Percentiles rank a stretch among this genome's conserved stretches.
Evolutionary conservation across 2,329 filamentous ascomycete genomes (phyloP).

Genomic region (Zarea fungicola): DNA sequence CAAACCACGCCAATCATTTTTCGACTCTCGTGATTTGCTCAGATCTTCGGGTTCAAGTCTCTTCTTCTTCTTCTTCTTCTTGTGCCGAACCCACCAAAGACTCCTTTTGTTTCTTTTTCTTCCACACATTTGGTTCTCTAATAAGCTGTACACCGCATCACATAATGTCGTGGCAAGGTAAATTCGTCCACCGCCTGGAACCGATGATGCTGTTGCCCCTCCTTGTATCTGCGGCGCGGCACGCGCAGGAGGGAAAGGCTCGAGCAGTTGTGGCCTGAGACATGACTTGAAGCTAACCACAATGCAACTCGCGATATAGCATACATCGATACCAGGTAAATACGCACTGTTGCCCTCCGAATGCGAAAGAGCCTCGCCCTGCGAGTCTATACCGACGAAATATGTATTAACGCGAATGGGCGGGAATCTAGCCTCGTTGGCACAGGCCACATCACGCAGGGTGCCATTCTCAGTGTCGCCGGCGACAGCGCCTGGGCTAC

Average conservation of each 20-base stretch:
- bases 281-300: no score
- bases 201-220: slow-evolving; percentile 13
- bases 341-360: background rate
- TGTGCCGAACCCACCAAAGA: no score
- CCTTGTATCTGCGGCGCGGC: slow-evolving; percentile 11
- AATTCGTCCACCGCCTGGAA: slow-evolving; percentile 30
- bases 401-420: slow-evolving; percentile 17
- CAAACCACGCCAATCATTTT: slow-evolving; percentile 3
- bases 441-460: slow-evolving; percentile 75
- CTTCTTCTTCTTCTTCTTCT: slow-evolving; percentile 1
- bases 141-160: slow-evolving; percentile 13
- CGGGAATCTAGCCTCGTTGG: slow-evolving; percentile 63
- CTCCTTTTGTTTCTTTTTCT: slow-evolving; percentile 1
- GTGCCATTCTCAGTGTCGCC: slow-evolving; percentile 74
- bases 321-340: slow-evolving; percentile 49
- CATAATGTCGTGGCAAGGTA: slow-evolving; percentile 70
- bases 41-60: no score
- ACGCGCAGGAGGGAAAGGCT: background rate
- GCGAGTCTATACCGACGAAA: background rate
- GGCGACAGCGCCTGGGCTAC: slow-evolving; percentile 78
- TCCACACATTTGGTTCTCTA: slow-evolving; percentile 2
- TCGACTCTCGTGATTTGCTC: slow-evolving; percentile 2
- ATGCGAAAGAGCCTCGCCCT: background rate
- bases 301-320: slow-evolving; percentile 28
- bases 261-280: no score